These are phyloP conservation scores for Didymella glomerata DNA, from an alignment of 2,329 filamentous ascomycete species.

Conservation along the genomic window DNA sequence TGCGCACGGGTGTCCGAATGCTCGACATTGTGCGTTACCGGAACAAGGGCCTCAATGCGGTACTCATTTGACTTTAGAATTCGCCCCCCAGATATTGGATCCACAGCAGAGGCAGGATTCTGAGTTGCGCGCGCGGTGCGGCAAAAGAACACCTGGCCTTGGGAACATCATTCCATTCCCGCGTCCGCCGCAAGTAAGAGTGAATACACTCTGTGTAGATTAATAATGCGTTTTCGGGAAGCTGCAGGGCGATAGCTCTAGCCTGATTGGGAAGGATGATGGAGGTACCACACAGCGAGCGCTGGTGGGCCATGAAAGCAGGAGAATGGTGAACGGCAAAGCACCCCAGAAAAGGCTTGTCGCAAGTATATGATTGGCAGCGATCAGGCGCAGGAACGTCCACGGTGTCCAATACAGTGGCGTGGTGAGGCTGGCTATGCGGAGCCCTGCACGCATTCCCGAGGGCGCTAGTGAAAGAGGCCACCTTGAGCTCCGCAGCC, in stretches of 20 bases:
- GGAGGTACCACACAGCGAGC: slow-evolving; percentile 9
- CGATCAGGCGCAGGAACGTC: slow-evolving; percentile 15
- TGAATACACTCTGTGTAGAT: slow-evolving; percentile 28
- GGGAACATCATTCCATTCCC: slow-evolving; percentile 4
- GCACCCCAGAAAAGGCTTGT: slow-evolving; percentile 10
- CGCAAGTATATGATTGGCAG: slow-evolving; percentile 18
- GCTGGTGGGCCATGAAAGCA: slow-evolving; percentile 1
- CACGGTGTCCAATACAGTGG: slow-evolving; percentile 38
- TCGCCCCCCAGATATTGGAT: slow-evolving; percentile 2
- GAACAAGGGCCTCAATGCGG: slow-evolving; percentile 14
- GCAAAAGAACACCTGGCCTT: slow-evolving; percentile 43
- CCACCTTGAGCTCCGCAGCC: slow-evolving; percentile 28
- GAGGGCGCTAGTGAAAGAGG: slow-evolving; percentile 17
- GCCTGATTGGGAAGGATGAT: slow-evolving; percentile 17
- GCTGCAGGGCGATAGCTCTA: slow-evolving; percentile 27
- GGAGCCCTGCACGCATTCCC: slow-evolving; percentile 25
- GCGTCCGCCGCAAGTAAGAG: slow-evolving; percentile 14
- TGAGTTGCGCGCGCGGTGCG: slow-evolving; percentile 3
- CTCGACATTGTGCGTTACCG: slow-evolving; percentile 16
- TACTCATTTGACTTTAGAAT: slow-evolving; percentile 4
- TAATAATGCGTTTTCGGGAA: slow-evolving; percentile 34
- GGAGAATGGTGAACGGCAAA: slow-evolving; percentile 1
- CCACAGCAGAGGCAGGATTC: slow-evolving; percentile 1
- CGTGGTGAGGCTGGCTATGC: slow-evolving; percentile 15
- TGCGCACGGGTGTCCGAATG: slow-evolving; percentile 2